Conservation (phyloP, 164 flowering plant species). For the Warburgia ugandensis region DNA sequence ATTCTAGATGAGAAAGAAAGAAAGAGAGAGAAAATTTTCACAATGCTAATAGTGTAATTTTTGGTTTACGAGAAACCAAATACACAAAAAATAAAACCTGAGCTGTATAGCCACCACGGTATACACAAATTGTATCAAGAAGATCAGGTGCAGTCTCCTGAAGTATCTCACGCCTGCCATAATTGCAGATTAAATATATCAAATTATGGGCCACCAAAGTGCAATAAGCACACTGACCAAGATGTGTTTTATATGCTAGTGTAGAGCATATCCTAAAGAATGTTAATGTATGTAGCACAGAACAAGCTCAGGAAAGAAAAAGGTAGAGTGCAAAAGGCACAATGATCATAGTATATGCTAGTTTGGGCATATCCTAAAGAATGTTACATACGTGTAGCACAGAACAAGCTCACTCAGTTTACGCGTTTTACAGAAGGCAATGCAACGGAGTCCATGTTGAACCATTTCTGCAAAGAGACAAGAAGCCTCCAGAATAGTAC, state of each 20-base stretch:
- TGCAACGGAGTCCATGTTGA: conserved; percentile 92
- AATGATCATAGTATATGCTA: too few species aligned
- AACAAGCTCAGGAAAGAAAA: too few species aligned
- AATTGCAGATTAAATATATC: not conserved
- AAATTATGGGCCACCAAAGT: not conserved
- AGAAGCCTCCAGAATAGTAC: conserved; percentile 75
- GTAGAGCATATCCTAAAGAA: too few species aligned
- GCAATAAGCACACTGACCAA: not conserved
- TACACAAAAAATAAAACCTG: conserved; percentile 40
- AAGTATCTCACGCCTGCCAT: conserved; percentile 76
- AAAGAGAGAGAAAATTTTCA: too few species aligned
- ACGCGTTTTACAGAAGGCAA: conserved; percentile 91
- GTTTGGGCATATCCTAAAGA: too few species aligned
- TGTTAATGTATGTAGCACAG: too few species aligned
- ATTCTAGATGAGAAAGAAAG: too few species aligned
- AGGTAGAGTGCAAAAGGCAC: too few species aligned
- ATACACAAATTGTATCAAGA: conserved; percentile 55
- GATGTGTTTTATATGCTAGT: not conserved
- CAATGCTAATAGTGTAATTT: too few species aligned
- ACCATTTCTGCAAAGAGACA: conserved; percentile 90
- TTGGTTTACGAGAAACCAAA: not conserved
- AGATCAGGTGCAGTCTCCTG: conserved; percentile 65
- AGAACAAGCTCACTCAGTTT: conserved; percentile 93
- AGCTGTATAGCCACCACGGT: conserved; percentile 84
- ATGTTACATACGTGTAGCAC: conserved; percentile 76